A percentile compares a stretch with the other conserved stretches of the same genome.
Conservation (phyloP, 371 early-diverging fungal species). For the Circinella umbellata region DNA sequence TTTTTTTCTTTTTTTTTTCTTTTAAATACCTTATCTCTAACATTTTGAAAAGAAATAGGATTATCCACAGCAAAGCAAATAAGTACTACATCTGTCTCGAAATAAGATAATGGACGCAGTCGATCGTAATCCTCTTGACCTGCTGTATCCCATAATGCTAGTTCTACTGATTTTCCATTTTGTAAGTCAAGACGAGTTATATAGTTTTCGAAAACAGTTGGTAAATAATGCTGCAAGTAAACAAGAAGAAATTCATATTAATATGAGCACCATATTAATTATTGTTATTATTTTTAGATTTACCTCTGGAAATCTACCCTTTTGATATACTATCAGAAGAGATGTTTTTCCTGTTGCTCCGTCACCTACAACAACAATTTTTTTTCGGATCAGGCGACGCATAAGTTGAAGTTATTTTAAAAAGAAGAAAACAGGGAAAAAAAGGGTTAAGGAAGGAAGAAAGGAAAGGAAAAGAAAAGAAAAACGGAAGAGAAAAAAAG, state of each 20-base stretch:
- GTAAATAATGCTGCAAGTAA: conserved; percentile 42
- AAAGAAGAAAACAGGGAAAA: background rate
- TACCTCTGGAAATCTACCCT: conserved; percentile 31
- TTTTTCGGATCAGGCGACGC: conserved; percentile 28
- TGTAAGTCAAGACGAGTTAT: conserved; percentile 79
- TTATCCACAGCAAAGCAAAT: conserved; percentile 86
- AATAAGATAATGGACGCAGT: conserved; percentile 83
- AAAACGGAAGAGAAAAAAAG: conserved; percentile 1
- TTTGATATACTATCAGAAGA: conserved; percentile 44
- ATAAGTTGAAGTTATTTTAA: background rate
- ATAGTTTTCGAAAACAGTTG: conserved; percentile 91
- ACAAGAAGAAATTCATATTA: background rate
- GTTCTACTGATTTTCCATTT: conserved; percentile 71
- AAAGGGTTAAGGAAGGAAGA: conserved; percentile 8
- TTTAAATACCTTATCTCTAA: conserved; percentile 68
- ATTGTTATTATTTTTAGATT: background rate
- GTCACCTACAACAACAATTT: conserved; percentile 46
- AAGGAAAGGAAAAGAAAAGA: conserved; percentile 1
- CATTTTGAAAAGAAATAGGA: conserved; percentile 81
- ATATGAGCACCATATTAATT: background rate
- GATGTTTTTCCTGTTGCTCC: conserved; percentile 50
- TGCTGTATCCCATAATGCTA: conserved; percentile 94
- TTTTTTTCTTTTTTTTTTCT: background rate
- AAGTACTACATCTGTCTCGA: conserved; percentile 88
- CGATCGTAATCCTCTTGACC: conserved; percentile 91